Evolutionary conservation across 2,329 filamentous ascomycete genomes (phyloP).

Genomic region (Colletotrichum sp.): DNA sequence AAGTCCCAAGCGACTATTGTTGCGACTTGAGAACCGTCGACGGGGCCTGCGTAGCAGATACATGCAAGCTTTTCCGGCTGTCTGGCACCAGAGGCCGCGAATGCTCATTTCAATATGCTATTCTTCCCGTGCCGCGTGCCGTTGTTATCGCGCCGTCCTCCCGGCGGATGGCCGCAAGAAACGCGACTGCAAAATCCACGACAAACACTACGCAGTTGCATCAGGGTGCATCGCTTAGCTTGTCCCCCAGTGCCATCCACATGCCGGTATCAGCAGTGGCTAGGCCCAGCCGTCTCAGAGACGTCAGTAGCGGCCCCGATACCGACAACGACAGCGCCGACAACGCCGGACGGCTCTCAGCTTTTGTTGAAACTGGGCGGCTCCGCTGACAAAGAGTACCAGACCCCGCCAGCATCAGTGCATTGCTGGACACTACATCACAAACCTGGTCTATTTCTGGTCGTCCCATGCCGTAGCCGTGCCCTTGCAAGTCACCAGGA

Average conservation of each 20-base stretch:
- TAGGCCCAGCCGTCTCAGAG: neutral
- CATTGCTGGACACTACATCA: neutral
- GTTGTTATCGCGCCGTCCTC: neutral
- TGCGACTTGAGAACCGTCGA: conserved; percentile 5
- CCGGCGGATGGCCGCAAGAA: neutral
- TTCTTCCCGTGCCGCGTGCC: neutral
- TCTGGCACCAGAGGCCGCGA: neutral
- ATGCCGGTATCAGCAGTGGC: neutral
- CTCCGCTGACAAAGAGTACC: neutral
- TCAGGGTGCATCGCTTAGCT: neutral
- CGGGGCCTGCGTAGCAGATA: neutral
- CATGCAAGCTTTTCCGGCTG: neutral
- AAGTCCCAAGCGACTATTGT: conserved; percentile 10
- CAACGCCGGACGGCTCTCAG: neutral
- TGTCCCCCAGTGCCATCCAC: neutral
- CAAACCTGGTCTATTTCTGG: conserved; percentile 8
- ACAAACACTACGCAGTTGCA: neutral
- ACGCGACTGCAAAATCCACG: neutral
- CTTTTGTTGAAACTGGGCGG: neutral
- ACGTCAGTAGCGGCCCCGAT: neutral
- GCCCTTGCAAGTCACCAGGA: neutral
- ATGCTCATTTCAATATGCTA: neutral
- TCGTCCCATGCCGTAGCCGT: neutral
- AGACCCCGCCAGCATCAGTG: neutral
- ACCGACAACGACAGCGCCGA: neutral